Conservation (phyloP, 768 basidiomycete species). For the Collybia mongolica region DNA sequence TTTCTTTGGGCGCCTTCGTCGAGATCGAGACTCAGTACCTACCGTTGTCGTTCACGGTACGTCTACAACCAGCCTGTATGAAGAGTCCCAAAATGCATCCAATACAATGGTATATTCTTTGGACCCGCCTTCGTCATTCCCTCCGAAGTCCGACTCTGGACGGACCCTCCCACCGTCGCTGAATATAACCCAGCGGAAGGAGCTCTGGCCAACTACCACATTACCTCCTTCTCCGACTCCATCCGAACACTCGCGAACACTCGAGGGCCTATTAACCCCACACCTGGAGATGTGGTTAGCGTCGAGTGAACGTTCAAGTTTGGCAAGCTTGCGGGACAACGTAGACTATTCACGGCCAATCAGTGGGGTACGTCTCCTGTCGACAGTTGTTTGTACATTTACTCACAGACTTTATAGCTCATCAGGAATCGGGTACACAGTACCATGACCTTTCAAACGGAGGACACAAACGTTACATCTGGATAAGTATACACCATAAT, state of each 20-base stretch:
- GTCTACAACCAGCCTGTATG: constrained; percentile 3
- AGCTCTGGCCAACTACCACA: constrained; percentile 23
- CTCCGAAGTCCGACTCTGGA: constrained; percentile 11
- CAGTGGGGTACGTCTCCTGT: constrained; percentile 21
- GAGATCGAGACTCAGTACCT: constrained; percentile 2
- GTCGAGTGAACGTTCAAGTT: constrained; percentile 24
- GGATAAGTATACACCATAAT: neutral
- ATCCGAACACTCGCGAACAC: constrained; percentile 25
- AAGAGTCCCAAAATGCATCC: neutral
- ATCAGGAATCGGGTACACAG: constrained; percentile 27
- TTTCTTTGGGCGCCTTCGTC: constrained; percentile 5
- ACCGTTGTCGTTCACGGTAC: constrained; percentile 4
- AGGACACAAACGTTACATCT: neutral
- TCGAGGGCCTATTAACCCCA: constrained; percentile 29
- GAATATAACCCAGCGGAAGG: constrained; percentile 5
- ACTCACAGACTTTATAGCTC: constrained; percentile 13
- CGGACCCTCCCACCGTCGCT: constrained; percentile 12
- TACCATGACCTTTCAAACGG: constrained; percentile 24
- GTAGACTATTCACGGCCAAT: constrained; percentile 40
- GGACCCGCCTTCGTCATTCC: neutral
- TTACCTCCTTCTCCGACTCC: constrained; percentile 26
- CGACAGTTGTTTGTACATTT: neutral
- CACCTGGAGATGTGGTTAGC: constrained; percentile 16
- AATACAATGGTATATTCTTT: neutral
- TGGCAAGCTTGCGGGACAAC: constrained; percentile 35